Evolutionary conservation across 192 early-diverging fungal genomes (phyloP), one percentile per base, ranked within the genome.

Genomic region (Jimgerdemannia flammicorona): DNA sequence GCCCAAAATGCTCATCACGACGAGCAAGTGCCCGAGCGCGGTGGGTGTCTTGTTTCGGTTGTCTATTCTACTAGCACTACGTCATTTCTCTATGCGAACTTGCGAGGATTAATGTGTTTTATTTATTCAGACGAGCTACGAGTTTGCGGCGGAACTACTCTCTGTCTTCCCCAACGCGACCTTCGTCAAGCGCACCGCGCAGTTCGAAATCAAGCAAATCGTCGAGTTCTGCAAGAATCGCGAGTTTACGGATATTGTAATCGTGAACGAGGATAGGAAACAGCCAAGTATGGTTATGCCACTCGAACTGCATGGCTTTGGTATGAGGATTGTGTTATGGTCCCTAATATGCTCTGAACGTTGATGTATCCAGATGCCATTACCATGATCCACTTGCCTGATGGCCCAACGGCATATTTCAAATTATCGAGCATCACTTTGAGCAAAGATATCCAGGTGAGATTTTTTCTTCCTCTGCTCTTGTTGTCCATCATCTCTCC

Each of bases 321-420:
- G 18, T 72, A 4, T 44, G 11, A 19, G 19, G 1, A 20, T 7
- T 49, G 68, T 54, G 19, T 43, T 65, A 19, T 29, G 29, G 29
- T 29, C 1, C 29, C 29, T 29, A 29, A 29, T 29, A 29, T 29
- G 29, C 29, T 59, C 49, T 59, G 6, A 59, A 59, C 49, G 8
- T 59, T 59, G 49, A 59, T 10, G 8, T 59, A 59, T 59, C 49
- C 74, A 95, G 92, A 95, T 76, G 93, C 94, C 14, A 74, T 98
- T 41, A 98, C 96, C 3, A 69, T 98, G 70, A 92, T 99, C 67
- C 98, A 99, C 83, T 87, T 99, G 67, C 98, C 98, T 8, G 83
- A 97, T 70, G 98, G 98, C 4, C 98, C 98, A 11, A 98, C 98
- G 20, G 97, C 97, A 29, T 92, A 99, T 72, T 99, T 98, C 86